Base-by-base conservation (phyloP, 2,329 filamentous ascomycete genomes). In the Xylaria sp. region DNA sequence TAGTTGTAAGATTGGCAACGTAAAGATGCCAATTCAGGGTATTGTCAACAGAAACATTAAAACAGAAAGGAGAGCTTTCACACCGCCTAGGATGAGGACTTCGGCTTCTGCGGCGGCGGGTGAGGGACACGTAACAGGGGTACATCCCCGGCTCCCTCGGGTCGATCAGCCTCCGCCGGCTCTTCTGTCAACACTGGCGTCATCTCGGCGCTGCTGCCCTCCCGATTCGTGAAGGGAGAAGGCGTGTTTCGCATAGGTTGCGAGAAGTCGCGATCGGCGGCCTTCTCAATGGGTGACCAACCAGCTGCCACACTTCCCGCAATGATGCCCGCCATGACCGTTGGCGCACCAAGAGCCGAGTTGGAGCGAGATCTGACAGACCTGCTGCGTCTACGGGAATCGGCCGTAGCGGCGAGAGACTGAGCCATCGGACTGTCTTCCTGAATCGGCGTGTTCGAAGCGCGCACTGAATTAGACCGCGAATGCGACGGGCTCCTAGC, bases 261-360 rank as follows among this genome's bases (percentile, higher is more conserved):
- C 16, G 67, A 68, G 57, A 76, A 76, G 54, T 75, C 74, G 34
- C 72, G 68, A 4, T 70, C 68, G 54, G 73, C 75, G 16, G 67
- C 70, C 53, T 73, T 75, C 61, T 87, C 86, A 57, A 86, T 82
- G 0, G 89, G 89, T 52, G 88, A 90, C 89, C 89, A 92, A 35
- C 87, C 88, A 11, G 86, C 88, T 39, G 85, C 89, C 39, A 92
- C 83, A 68, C 87, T 88, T 49, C 88, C 89, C 7, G 89, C 90
- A 54, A 92, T 84, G 59, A 92, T 87, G 62, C 90, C 90, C n/a
- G 89, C 88, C 89, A 92, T 92, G 62, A 91, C 89, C 6, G 87
- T 86, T 1, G 88, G 86, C 1, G 89, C 87, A 9, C 86, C 89
- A 9, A 92, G 79, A 1, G 88, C 88, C 34, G 88, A 91, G 72